Conservation (phyloP, 2,329 filamentous ascomycete genomes). For the Xylaria sp. region DNA sequence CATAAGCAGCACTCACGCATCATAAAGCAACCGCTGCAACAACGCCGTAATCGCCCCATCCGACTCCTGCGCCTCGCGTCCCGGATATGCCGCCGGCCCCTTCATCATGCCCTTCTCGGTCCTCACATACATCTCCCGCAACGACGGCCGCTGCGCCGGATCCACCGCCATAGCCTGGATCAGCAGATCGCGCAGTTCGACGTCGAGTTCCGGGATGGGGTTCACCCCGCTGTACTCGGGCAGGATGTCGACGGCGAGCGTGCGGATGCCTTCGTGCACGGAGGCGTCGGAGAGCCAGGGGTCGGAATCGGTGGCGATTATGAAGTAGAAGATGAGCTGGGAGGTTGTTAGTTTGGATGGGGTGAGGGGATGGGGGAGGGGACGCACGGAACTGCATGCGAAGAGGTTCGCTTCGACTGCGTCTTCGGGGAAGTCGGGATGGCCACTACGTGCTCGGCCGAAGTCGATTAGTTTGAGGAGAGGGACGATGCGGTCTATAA, state of each 20-base stretch:
- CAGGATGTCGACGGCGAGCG: neutral
- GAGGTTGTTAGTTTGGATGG: too few species aligned
- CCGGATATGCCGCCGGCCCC: neutral
- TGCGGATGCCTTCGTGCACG: neutral
- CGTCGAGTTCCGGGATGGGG: neutral
- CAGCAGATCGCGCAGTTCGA: conserved; percentile 3
- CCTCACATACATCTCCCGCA: neutral
- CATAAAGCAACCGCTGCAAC: neutral
- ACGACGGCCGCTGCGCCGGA: neutral
- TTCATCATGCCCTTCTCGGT: neutral
- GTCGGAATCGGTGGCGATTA: neutral
- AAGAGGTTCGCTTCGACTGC: neutral
- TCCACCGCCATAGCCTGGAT: neutral
- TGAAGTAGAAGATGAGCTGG: neutral
- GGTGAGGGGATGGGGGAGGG: too few species aligned
- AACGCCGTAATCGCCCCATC: neutral
- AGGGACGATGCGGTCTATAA: conserved; percentile 6
- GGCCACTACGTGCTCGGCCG: neutral
- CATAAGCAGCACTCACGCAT: neutral
- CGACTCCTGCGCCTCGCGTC: neutral
- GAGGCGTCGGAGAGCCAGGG: too few species aligned
- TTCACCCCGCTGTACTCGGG: neutral
- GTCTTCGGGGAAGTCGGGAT: neutral
- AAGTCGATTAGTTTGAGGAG: conserved; percentile 14
- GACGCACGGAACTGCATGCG: neutral